phyloP scores from a whole-genome alignment of 2,329 filamentous ascomycete genomes.

The Xylaria polymorpha region DNA sequence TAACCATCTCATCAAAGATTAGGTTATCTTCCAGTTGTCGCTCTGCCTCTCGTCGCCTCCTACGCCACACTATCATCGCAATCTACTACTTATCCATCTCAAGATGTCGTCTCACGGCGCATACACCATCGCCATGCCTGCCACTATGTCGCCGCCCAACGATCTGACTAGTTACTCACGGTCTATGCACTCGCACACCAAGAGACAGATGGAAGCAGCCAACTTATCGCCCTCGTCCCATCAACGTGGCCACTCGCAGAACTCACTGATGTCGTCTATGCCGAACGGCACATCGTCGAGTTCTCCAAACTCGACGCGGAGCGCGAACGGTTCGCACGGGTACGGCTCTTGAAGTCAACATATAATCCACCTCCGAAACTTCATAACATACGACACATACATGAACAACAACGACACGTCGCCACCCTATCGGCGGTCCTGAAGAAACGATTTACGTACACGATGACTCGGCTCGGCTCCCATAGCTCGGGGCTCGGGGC shows the following conservation, averaged over 20 bases:
- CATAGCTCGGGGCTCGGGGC: neutral
- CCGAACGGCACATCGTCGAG: constrained; percentile 45
- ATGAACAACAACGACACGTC: too few relatives aligned
- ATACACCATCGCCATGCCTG: constrained; percentile 46
- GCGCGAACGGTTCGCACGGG: constrained; percentile 18
- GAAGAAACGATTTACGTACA: constrained; percentile 25
- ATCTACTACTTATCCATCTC: neutral
- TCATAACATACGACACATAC: neutral
- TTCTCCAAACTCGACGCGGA: constrained; percentile 32
- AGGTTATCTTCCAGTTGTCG: neutral
- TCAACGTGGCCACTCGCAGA: constrained; percentile 41
- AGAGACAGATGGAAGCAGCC: constrained; percentile 72
- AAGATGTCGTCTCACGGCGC: constrained; percentile 46
- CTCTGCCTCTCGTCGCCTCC: neutral
- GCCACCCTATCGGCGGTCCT: neutral
- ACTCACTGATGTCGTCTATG: constrained; percentile 39
- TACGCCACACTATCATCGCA: neutral
- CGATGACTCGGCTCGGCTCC: neutral
- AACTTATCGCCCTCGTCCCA: constrained; percentile 58
- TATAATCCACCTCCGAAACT: neutral
- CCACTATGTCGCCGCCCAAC: constrained; percentile 45
- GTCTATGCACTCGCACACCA: constrained; percentile 73
- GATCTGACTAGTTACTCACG: constrained; percentile 62
- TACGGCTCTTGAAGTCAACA: constrained; percentile 20
- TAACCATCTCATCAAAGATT: neutral